These are phyloP conservation scores for Kluyveromyces nonfermentans DNA, from an alignment of 805 yeast genomes.

Conservation along the genomic window DNA sequence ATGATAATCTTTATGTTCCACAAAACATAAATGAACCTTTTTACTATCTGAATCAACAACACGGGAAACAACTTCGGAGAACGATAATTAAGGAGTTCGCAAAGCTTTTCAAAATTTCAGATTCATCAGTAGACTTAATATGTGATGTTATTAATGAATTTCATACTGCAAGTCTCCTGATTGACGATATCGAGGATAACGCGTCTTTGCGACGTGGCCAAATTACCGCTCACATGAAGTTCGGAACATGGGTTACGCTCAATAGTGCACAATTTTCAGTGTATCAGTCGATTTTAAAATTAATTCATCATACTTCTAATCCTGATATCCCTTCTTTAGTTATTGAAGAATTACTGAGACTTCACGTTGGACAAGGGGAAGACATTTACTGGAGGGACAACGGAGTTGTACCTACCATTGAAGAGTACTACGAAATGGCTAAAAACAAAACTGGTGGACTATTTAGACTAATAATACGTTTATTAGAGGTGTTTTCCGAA, in stretches of 20 bases:
- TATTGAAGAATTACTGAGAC: conserved; percentile 64
- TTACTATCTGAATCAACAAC: conserved; percentile 37
- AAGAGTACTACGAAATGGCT: conserved; percentile 70
- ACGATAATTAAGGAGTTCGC: conserved; percentile 46
- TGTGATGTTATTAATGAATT: conserved; percentile 45
- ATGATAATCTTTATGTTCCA: neutral
- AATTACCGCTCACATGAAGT: conserved; percentile 70
- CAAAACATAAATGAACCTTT: conserved; percentile 33
- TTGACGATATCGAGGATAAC: conserved; percentile 85
- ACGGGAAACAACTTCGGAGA: conserved; percentile 50
- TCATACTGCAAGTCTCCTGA: conserved; percentile 57
- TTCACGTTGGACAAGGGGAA: conserved; percentile 85
- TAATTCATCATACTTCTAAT: conserved; percentile 27
- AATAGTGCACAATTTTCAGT: conserved; percentile 80
- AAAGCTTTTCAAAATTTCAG: conserved; percentile 37
- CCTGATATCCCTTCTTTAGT: conserved; percentile 30
- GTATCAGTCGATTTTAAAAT: conserved; percentile 54
- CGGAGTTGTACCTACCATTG: conserved; percentile 45
- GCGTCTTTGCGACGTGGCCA: conserved; percentile 65
- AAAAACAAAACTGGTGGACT: conserved; percentile 85
- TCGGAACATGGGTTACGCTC: conserved; percentile 71
- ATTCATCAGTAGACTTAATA: conserved; percentile 31
- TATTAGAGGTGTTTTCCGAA: conserved; percentile 38
- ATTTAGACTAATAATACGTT: conserved; percentile 60
- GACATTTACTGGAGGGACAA: conserved; percentile 85